Conservation (phyloP, 2,329 filamentous ascomycete genomes). For the Xylariaceae sp. region DNA sequence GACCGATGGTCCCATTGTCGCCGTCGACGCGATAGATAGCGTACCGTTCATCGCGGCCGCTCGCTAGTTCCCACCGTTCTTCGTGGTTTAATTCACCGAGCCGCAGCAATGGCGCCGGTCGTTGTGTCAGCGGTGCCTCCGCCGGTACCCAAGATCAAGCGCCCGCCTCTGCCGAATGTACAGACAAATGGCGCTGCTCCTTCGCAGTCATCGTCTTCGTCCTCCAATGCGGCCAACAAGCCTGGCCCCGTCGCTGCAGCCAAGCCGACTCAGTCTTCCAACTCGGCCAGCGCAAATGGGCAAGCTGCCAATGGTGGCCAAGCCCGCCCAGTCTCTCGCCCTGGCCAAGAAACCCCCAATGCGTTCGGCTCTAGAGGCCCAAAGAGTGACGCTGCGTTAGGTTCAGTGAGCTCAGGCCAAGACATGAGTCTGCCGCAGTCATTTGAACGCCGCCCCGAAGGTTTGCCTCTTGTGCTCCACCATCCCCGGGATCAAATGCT, state of each 20-base stretch:
- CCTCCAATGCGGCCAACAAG: slow-evolving; percentile 51
- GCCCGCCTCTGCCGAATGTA: slow-evolving; percentile 59
- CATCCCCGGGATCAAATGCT: slow-evolving; percentile 7
- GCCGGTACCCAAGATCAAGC: slow-evolving; percentile 56
- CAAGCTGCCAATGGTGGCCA: slow-evolving; percentile 38
- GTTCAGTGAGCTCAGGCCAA: slow-evolving; percentile 44
- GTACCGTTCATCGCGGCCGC: neutral
- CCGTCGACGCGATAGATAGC: slow-evolving; percentile 10
- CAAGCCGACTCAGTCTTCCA: slow-evolving; percentile 44
- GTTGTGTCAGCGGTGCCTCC: slow-evolving; percentile 42
- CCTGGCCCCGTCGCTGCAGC: slow-evolving; percentile 40
- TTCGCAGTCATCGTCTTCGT: slow-evolving; percentile 55
- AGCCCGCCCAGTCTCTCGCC: slow-evolving; percentile 49
- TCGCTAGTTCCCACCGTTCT: slow-evolving; percentile 6
- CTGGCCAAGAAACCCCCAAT: slow-evolving; percentile 51
- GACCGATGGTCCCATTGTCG: slow-evolving; percentile 12
- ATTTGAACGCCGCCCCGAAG: slow-evolving; percentile 47
- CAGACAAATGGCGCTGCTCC: slow-evolving; percentile 56
- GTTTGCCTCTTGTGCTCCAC: slow-evolving; percentile 34
- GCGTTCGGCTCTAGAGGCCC: slow-evolving; percentile 44
- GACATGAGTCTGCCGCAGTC: slow-evolving; percentile 37
- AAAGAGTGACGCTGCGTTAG: slow-evolving; percentile 46
- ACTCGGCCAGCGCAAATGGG: slow-evolving; percentile 37
- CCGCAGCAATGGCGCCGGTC: slow-evolving; percentile 45
- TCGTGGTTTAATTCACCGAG: slow-evolving; percentile 6